These are phyloP conservation scores for Metschnikowia lachancei DNA, from an alignment of 805 yeast genomes.

Conservation along the genomic window DNA sequence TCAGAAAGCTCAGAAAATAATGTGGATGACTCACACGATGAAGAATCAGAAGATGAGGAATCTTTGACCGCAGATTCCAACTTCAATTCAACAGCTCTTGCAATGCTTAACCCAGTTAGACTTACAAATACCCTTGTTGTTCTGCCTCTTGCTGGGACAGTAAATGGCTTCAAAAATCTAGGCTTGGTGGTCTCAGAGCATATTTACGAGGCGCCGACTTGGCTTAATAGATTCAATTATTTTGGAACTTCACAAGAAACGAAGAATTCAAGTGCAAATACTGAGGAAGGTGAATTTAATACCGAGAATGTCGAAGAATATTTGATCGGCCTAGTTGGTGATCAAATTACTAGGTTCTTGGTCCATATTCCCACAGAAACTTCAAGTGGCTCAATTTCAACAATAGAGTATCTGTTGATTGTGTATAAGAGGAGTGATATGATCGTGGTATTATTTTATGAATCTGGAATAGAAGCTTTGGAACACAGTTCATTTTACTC, in stretches of 20 bases:
- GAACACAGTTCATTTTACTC: slow-evolving; percentile 26
- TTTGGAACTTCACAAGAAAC: slow-evolving; percentile 1
- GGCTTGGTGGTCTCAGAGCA: slow-evolving; percentile 20
- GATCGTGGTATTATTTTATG: slow-evolving; percentile 29
- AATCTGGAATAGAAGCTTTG: slow-evolving; percentile 26
- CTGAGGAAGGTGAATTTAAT: slow-evolving; percentile 8
- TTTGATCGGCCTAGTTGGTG: slow-evolving; percentile 25
- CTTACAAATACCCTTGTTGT: slow-evolving; percentile 37
- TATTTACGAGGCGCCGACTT: slow-evolving; percentile 14
- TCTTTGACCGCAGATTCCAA: not conserved
- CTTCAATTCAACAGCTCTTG: slow-evolving; percentile 23
- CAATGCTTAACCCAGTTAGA: slow-evolving; percentile 32
- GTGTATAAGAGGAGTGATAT: slow-evolving; percentile 26
- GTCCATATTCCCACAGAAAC: slow-evolving; percentile 24
- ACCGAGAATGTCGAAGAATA: slow-evolving; percentile 19
- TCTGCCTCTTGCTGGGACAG: slow-evolving; percentile 37
- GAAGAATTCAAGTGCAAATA: slow-evolving; percentile 13
- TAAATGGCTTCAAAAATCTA: slow-evolving; percentile 32
- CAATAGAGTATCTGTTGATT: slow-evolving; percentile 32
- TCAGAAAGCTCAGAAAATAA: not conserved
- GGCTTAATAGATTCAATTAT: slow-evolving; percentile 10
- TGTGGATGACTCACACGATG: not conserved
- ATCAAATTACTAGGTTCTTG: slow-evolving; percentile 24
- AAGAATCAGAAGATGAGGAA: slow-evolving; percentile 10
- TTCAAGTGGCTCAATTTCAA: slow-evolving; percentile 5